Conservation (phyloP, 345 rosid species). For the Anacardium occidentale region DNA sequence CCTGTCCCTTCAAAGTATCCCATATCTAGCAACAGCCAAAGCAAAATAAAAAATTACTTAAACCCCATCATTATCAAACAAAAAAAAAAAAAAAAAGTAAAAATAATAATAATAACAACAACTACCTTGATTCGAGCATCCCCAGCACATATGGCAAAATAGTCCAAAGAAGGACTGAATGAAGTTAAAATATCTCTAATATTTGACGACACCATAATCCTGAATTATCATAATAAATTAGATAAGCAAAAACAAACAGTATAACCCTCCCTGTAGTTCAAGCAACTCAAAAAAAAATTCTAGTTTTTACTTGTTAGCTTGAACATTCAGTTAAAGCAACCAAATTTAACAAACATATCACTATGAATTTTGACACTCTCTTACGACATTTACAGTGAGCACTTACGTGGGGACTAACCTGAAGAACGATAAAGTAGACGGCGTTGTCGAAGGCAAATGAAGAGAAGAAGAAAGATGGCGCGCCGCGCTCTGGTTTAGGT, state of each 20-base stretch:
- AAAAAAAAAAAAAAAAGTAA: not conserved
- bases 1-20: slow-evolving; percentile 69
- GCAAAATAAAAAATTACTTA: slow-evolving; percentile 3
- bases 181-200: slow-evolving; percentile 74
- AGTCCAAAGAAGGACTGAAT: slow-evolving; percentile 72
- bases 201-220: slow-evolving; percentile 62
- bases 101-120: not conserved
- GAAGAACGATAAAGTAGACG: not conserved
- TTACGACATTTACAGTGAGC: not conserved
- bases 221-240: slow-evolving; percentile 20
- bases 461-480: slow-evolving; percentile 1
- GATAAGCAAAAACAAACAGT: not conserved
- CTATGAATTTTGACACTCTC: not conserved
- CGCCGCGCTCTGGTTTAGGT: slow-evolving; percentile 13
- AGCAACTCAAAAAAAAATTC: not conserved
- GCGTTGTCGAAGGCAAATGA: not conserved
- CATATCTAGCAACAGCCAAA: slow-evolving; percentile 48
- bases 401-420: not conserved
- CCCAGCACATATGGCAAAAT: slow-evolving; percentile 75
- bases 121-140: slow-evolving; percentile 86
- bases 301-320: not conserved
- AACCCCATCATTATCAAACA: not conserved
- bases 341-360: not conserved
- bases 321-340: not conserved
- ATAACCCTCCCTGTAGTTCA: not conserved